phyloP scores from a whole-genome alignment of 768 basidiomycete species.

The Russula earlei region DNA sequence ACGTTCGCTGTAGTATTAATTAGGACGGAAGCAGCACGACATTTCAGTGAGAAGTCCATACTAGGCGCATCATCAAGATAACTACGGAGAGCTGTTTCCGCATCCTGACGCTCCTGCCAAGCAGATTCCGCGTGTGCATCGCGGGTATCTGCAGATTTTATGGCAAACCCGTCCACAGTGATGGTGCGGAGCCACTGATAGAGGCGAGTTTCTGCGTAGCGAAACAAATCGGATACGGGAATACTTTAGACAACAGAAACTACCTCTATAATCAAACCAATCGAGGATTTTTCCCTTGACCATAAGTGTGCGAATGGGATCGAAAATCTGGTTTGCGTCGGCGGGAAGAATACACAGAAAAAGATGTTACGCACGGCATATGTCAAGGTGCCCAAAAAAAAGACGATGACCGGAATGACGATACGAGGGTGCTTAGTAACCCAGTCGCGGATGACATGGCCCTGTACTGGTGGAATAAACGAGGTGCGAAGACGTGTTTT shows the following conservation, averaged over 20 bases:
- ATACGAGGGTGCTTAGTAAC: slow-evolving; percentile 80
- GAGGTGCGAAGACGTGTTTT: slow-evolving; percentile 41
- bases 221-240: not conserved
- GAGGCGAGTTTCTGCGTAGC: slow-evolving; percentile 49
- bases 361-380: slow-evolving; percentile 53
- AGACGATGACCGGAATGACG: slow-evolving; percentile 68
- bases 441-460: slow-evolving; percentile 67
- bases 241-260: slow-evolving; percentile 6
- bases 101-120: slow-evolving; percentile 83
- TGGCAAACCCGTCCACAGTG: slow-evolving; percentile 43
- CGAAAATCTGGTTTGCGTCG: slow-evolving; percentile 62
- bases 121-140: slow-evolving; percentile 32
- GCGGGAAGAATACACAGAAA: not conserved
- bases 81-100: slow-evolving; percentile 50
- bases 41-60: slow-evolving; percentile 27
- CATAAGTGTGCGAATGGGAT: slow-evolving; percentile 80
- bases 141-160: slow-evolving; percentile 22
- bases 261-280: slow-evolving; percentile 76
- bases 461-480: slow-evolving; percentile 58
- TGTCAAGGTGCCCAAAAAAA: slow-evolving; percentile 81
- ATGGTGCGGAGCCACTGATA: slow-evolving; percentile 69
- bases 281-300: slow-evolving; percentile 74
- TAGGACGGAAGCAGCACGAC: not conserved
- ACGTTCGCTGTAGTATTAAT: slow-evolving; percentile 44
- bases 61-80: slow-evolving; percentile 77